Evolutionary conservation across 164 flowering plant genomes (phyloP).

Genomic region (Cinnamomum chago): DNA sequence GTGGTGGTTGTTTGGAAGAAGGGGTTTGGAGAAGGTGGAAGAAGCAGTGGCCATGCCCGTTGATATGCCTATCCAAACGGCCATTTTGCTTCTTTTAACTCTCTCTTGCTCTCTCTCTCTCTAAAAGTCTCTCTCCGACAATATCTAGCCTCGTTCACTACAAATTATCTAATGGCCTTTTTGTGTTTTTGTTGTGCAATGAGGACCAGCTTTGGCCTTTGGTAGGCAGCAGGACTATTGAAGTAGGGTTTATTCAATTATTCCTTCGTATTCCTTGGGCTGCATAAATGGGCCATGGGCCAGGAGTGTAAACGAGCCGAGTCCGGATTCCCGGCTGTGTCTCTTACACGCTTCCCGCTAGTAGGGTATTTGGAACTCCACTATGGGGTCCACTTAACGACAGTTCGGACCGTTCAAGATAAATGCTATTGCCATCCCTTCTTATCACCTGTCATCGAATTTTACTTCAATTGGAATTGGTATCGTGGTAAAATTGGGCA

Average conservation of each 20-base stretch:
- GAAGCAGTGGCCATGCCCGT: slow-evolving; percentile 20
- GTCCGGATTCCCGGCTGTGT: too few species aligned
- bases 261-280: too few species aligned
- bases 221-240: not conserved
- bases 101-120: not conserved
- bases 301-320: too few species aligned
- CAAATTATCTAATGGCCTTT: not conserved
- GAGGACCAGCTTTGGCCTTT: not conserved
- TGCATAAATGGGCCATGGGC: too few species aligned
- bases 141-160: not conserved
- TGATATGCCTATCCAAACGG: slow-evolving; percentile 26
- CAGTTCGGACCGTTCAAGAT: too few species aligned
- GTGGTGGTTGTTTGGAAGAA: not conserved
- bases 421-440: too few species aligned
- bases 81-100: slow-evolving; percentile 26
- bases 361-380: too few species aligned
- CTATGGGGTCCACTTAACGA: too few species aligned
- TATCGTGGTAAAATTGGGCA: too few species aligned
- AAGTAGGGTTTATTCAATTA: not conserved
- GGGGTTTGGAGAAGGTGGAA: slow-evolving; percentile 13
- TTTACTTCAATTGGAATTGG: too few species aligned
- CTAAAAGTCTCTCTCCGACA: not conserved
- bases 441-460: too few species aligned
- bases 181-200: not conserved
- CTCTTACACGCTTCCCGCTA: too few species aligned